Evolutionary conservation across 192 early-diverging fungal genomes (phyloP).

Genomic region (Linnemannia schmuckeri): DNA sequence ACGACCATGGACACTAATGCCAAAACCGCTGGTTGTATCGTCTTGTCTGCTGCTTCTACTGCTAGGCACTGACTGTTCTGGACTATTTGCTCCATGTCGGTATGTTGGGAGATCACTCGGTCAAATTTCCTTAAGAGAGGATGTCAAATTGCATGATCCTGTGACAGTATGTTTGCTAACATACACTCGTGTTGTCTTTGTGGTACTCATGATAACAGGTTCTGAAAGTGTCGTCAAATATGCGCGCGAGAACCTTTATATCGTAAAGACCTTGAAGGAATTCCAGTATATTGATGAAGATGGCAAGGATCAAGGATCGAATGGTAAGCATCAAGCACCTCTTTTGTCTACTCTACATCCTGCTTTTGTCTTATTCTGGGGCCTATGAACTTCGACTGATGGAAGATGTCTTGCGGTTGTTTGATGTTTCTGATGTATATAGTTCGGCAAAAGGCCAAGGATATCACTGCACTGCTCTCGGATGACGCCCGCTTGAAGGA

Average conservation of each 20-base stretch:
- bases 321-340: constrained; percentile 67
- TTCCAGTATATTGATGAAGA: constrained; percentile 96
- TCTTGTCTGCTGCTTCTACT: not conserved
- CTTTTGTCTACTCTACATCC: not conserved
- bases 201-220: constrained; percentile 59
- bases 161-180: constrained; percentile 7
- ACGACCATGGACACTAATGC: not conserved
- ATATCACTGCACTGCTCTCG: constrained; percentile 83
- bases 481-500: constrained; percentile 85
- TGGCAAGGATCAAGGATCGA: constrained; percentile 91
- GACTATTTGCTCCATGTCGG: constrained; percentile 84
- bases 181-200: not conserved
- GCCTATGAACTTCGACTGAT: no score
- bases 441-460: constrained; percentile 96
- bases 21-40: not conserved
- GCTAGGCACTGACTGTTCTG: constrained; percentile 85
- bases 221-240: constrained; percentile 91
- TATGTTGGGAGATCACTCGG: constrained; percentile 18
- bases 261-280: constrained; percentile 97
- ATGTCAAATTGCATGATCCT: constrained; percentile 8
- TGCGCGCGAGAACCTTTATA: constrained; percentile 88
- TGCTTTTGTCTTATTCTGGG: not conserved
- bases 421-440: not conserved
- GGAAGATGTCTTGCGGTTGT: not conserved
- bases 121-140: not conserved